Percentiles rank a stretch among this genome's conserved stretches.
phyloP scores from a whole-genome alignment of 495 filamentous ascomycete species.

The Viridothelium virens region DNA sequence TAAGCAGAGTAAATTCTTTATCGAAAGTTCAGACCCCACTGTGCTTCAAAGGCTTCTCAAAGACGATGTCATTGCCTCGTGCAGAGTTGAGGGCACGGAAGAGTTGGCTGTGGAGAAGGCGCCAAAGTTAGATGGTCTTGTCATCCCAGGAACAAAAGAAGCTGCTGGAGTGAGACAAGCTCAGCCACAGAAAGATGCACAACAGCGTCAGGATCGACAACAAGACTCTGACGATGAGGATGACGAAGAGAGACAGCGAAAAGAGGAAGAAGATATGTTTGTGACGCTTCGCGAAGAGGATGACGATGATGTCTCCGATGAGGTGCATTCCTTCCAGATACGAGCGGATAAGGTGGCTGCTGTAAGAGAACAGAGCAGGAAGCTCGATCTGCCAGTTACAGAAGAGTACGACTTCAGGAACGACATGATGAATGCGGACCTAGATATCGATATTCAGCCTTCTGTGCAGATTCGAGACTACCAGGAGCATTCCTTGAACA shows the following conservation, averaged over 20 bases:
- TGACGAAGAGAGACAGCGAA: conserved; percentile 32
- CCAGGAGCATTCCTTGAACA: conserved; percentile 92
- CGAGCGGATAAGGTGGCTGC: conserved; percentile 64
- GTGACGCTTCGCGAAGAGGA: conserved; percentile 56
- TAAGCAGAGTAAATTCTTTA: conserved; percentile 87
- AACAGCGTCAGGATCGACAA: conserved; percentile 34
- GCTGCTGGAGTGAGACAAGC: conserved; percentile 73
- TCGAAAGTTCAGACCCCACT: conserved; percentile 79
- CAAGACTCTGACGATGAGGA: conserved; percentile 41
- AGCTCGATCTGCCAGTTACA: conserved; percentile 75
- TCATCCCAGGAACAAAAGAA: conserved; percentile 91
- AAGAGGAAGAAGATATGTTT: conserved; percentile 41
- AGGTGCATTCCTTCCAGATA: conserved; percentile 96
- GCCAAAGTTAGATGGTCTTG: conserved; percentile 78
- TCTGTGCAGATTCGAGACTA: conserved; percentile 81
- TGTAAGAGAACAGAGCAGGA: conserved; percentile 72
- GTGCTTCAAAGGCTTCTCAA: conserved; percentile 76
- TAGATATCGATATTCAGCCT: conserved; percentile 86
- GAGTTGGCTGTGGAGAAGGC: conserved; percentile 72
- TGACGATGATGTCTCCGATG: conserved; percentile 79
- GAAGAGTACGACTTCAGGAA: conserved; percentile 99
- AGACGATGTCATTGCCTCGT: conserved; percentile 60
- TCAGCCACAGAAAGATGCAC: conserved; percentile 39
- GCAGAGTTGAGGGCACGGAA: conserved; percentile 55
- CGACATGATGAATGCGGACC: conserved; percentile 76